phyloP scores from a whole-genome alignment of 1,139 yeast species.

The Eremothecium gossypii region DNA sequence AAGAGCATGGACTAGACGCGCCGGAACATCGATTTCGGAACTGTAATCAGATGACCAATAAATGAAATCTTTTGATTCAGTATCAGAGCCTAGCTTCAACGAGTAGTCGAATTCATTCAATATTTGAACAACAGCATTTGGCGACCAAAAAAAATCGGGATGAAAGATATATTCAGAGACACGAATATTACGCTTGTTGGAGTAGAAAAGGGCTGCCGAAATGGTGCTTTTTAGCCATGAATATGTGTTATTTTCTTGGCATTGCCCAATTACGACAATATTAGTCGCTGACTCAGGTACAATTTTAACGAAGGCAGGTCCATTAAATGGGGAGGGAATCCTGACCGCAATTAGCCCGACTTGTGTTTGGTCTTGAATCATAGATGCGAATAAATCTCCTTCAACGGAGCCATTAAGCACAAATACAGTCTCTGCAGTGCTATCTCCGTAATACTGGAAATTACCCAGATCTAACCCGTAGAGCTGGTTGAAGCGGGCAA shows the following conservation, averaged over 20 bases:
- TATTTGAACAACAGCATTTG: constrained; percentile 43
- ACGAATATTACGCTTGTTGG: constrained; percentile 31
- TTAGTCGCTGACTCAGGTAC: constrained; percentile 53
- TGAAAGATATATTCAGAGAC: constrained; percentile 47
- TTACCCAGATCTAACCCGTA: constrained; percentile 33
- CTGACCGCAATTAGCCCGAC: constrained; percentile 67
- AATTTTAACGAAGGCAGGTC: constrained; percentile 45
- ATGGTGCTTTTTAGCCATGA: constrained; percentile 57
- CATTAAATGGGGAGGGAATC: constrained; percentile 70
- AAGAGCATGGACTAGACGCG: constrained; percentile 61
- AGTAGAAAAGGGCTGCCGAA: constrained; percentile 60
- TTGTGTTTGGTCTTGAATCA: constrained; percentile 34
- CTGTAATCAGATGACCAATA: constrained; percentile 67
- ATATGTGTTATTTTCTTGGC: constrained; percentile 31
- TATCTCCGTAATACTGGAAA: constrained; percentile 55
- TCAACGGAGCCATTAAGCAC: constrained; percentile 72
- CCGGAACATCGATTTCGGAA: constrained; percentile 45
- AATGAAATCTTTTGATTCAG: constrained; percentile 38
- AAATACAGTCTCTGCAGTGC: constrained; percentile 57
- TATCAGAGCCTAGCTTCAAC: constrained; percentile 33
- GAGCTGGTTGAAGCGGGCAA: constrained; percentile 52
- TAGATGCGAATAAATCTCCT: constrained; percentile 43
- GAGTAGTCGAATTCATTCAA: constrained; percentile 39
- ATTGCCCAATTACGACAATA: constrained; percentile 59
- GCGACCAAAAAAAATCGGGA: constrained; percentile 49